Evolutionary conservation across 2,329 filamentous ascomycete genomes (phyloP), one percentile per base, ranked within the genome.

Genomic region (Penicillium sp.): DNA sequence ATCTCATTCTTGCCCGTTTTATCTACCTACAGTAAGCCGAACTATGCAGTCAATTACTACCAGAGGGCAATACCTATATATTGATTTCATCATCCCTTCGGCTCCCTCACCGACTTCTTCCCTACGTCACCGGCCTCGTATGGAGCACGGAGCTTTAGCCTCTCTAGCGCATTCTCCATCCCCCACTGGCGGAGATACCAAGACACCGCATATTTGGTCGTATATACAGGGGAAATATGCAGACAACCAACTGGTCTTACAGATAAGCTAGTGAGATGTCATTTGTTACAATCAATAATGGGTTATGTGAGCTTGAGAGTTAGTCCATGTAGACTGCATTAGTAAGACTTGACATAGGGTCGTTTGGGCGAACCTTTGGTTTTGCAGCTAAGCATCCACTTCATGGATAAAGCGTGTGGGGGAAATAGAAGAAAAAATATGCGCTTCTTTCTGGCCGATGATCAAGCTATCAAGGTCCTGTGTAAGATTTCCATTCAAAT

Each of bases 171-270:
- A 2, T 79, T 80, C 56, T 82, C 79, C 37, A 89, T 84, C 85
- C 1, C 86, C 86, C 50, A 73, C 70, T 55, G 72, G 78, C 2
- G 85, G 87, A 34, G 83, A 61, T 81, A 84, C 32, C 85, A 72
- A 3, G 83, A 80, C 0, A 84, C 85, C 0, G 86, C 87, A 67
- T 87, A 89, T 73, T 90, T 89, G n/a, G 83, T 84, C 2, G 79
- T n/a, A n/a, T n/a, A 78, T 9, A 85, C 85, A 63, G 11, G 9
- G 38, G 11, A 22, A 3, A 40, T 13, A 13, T 29, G 5, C 18
- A 18, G 26, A 43, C 10, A n/a, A 3, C 31, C 24, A 31, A 24
- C 14, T 9, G 8, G 16, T 18, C 10, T 14, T 31, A 29, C n/a
- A 18, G 26, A 3, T 13, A 7, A 18, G 14, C 13, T 26, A 26